Evolutionary conservation across 2,329 filamentous ascomycete species (phyloP).

Genomic region (Seiridium unicorne): DNA sequence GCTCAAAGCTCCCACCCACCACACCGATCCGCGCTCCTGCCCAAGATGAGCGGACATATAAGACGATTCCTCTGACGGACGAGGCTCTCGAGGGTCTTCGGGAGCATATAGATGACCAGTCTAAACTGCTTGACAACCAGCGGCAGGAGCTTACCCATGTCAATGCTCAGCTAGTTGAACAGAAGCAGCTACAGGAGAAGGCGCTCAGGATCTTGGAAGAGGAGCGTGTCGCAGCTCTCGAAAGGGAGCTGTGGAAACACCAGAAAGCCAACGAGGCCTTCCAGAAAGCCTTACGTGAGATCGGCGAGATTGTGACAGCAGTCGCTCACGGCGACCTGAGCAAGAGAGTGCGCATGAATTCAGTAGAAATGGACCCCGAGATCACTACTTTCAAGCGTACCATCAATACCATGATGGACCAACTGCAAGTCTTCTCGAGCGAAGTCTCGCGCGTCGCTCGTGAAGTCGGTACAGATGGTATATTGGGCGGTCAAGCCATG

Average conservation of each 20-base stretch:
- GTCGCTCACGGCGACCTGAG: constrained; percentile 93
- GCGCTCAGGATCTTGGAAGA: constrained; percentile 81
- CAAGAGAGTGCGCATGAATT: constrained; percentile 95
- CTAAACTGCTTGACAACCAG: constrained; percentile 85
- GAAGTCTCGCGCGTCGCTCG: constrained; percentile 93
- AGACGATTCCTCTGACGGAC: constrained; percentile 62
- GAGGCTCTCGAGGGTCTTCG: constrained; percentile 82
- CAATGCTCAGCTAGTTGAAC: constrained; percentile 79
- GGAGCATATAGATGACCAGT: constrained; percentile 91
- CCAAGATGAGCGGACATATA: constrained; percentile 34
- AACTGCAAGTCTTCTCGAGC: constrained; percentile 92
- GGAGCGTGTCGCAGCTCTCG: constrained; percentile 83
- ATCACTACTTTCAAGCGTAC: constrained; percentile 97
- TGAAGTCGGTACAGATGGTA: constrained; percentile 94
- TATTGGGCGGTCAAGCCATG: constrained; percentile 88
- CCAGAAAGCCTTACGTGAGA: constrained; percentile 94
- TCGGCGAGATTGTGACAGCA: constrained; percentile 94
- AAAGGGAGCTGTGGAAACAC: constrained; percentile 93
- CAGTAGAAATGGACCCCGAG: constrained; percentile 95
- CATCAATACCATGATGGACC: constrained; percentile 99
- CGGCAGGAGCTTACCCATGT: constrained; percentile 83
- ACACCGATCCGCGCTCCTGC: constrained; percentile 35
- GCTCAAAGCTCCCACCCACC: constrained; percentile 43
- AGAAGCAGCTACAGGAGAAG: constrained; percentile 80
- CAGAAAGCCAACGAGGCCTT: constrained; percentile 98